These are phyloP conservation scores for Fusarium bulbicola DNA, from an alignment of 2,329 filamentous ascomycete genomes.

Conservation along the genomic window DNA sequence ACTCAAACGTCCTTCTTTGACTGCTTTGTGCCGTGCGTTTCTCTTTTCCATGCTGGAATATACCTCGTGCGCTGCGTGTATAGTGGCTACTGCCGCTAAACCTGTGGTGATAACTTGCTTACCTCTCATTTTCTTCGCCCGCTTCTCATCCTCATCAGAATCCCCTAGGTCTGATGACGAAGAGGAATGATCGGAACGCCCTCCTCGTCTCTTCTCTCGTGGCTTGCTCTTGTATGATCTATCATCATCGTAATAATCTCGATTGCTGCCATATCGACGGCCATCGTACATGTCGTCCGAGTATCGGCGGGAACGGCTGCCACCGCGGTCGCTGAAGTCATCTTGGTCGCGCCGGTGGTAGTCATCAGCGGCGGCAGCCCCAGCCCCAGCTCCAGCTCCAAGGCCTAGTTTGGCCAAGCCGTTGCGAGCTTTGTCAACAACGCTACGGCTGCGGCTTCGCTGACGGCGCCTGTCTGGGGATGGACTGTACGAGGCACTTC, in stretches of 20 bases:
- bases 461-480: conserved; percentile 57
- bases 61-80: conserved; percentile 67
- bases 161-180: conserved; percentile 66
- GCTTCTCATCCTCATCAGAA: conserved; percentile 65
- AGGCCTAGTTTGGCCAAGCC: conserved; percentile 70
- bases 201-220: conserved; percentile 51
- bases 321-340: conserved; percentile 55
- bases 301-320: conserved; percentile 52
- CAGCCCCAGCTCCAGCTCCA: conserved; percentile 57
- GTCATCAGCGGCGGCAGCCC: conserved; percentile 46
- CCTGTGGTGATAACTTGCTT: conserved; percentile 68
- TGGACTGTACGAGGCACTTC: conserved; percentile 56
- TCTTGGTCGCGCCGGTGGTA: conserved; percentile 54
- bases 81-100: conserved; percentile 66
- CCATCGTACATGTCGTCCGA: conserved; percentile 58
- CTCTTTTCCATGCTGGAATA: conserved; percentile 68
- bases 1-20: conserved; percentile 62
- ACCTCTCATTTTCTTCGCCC: conserved; percentile 67
- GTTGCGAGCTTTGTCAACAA: conserved; percentile 70
- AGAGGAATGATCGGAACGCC: conserved; percentile 57
- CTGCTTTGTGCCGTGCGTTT: conserved; percentile 61
- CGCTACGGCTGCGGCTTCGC: conserved; percentile 68
- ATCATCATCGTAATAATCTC: conserved; percentile 59
- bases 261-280: conserved; percentile 51
- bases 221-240: conserved; percentile 53